A percentile compares a stretch with the other conserved stretches of the same genome.
Evolutionary conservation across 2,329 filamentous ascomycete species (phyloP).

Genomic region (Arachnopeziza araneosa): DNA sequence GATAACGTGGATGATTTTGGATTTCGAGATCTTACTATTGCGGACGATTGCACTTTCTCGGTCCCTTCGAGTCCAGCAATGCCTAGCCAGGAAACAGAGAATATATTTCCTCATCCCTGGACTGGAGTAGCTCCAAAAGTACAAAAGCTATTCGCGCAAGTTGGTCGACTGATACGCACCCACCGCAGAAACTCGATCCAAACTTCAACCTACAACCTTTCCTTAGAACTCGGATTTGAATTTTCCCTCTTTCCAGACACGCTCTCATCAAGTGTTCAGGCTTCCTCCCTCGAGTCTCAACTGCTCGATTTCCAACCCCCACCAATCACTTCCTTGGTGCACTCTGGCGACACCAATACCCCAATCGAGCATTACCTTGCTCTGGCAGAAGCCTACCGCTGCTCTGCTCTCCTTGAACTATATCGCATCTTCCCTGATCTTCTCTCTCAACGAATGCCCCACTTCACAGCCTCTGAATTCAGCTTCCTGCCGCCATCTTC

Average conservation of each 20-base stretch:
- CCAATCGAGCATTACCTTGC: constrained; percentile 28
- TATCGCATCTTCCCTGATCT: constrained; percentile 25
- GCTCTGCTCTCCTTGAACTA: constrained; percentile 23
- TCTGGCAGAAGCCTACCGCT: constrained; percentile 26
- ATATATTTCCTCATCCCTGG: constrained; percentile 28
- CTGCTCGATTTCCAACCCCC: constrained; percentile 24
- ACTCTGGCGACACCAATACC: constrained; percentile 25
- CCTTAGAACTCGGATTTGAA: constrained; percentile 20
- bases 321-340: neutral
- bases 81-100: constrained; percentile 7
- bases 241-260: neutral
- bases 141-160: constrained; percentile 24
- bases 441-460: constrained; percentile 17
- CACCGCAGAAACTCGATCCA: constrained; percentile 19
- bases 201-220: constrained; percentile 16
- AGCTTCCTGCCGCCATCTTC: constrained; percentile 4
- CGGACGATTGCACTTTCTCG: neutral
- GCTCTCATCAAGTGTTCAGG: neutral
- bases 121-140: constrained; percentile 25
- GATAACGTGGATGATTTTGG: constrained; percentile 24
- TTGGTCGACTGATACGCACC: constrained; percentile 24
- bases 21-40: constrained; percentile 9
- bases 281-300: constrained; percentile 9
- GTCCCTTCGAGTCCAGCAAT: neutral
- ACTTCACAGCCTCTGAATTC: neutral